Evolutionary conservation across 225 moss, liverwort and hornwort species (phyloP).

Genomic region (Bryum argenteum): DNA sequence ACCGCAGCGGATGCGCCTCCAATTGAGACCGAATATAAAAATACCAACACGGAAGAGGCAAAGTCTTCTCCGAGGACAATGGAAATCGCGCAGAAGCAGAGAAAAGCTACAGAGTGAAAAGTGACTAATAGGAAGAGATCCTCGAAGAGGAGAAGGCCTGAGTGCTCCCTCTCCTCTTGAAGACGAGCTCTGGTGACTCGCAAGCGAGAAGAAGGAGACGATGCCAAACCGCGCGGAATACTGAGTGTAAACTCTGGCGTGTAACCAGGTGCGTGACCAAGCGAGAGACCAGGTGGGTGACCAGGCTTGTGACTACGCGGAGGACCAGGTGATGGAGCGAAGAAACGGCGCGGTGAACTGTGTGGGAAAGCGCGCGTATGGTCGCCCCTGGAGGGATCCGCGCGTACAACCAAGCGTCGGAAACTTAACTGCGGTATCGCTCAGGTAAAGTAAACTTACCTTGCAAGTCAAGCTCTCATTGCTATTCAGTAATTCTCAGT

Average conservation of each 20-base stretch:
- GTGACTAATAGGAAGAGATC: conserved; percentile 22
- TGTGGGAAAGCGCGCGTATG: too few species aligned
- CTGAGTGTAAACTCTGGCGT: not conserved
- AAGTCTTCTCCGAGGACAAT: not conserved
- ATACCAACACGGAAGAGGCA: not conserved
- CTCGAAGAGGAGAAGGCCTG: conserved; percentile 17
- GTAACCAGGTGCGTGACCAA: not conserved
- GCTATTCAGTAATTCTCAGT: conserved; percentile 2
- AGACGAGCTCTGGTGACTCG: conserved; percentile 24
- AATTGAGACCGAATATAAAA: conserved; percentile 27
- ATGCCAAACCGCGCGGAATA: not conserved
- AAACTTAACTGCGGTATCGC: conserved; percentile 26
- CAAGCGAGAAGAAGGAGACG: conserved; percentile 25
- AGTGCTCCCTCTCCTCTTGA: conserved; percentile 22
- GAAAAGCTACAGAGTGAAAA: not conserved
- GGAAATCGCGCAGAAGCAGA: not conserved
- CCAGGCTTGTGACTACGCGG: not conserved
- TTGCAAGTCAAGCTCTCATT: conserved; percentile 19
- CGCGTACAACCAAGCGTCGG: conserved; percentile 9
- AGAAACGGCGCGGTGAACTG: too few species aligned
- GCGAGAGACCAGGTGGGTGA: not conserved
- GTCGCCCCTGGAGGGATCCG: not conserved
- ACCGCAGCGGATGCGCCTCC: conserved; percentile 21
- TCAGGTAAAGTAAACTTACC: not conserved
- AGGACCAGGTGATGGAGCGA: too few species aligned